Percentiles rank a stretch among this genome's conserved stretches.
phyloP scores from a whole-genome alignment of 306 rosid genomes.

The Malus sylvestris region DNA sequence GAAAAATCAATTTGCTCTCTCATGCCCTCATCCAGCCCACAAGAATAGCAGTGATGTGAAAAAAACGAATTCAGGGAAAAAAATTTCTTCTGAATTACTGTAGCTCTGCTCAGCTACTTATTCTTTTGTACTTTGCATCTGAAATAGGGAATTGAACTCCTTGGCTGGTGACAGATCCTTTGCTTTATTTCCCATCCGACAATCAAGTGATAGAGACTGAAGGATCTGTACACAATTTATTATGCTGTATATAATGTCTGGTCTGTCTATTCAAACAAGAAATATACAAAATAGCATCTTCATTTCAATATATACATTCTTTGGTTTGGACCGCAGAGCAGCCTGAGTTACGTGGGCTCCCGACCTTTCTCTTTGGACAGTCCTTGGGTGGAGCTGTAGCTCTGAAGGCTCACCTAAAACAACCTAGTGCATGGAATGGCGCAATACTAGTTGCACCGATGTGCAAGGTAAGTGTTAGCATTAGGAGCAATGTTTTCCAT shows the following conservation, averaged over 20 bases:
- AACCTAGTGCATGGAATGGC: conserved; percentile 75
- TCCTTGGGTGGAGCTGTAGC: conserved; percentile 97
- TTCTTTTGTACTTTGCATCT: not conserved
- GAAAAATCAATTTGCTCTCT: not conserved
- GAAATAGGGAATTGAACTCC: not conserved
- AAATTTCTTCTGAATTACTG: not conserved
- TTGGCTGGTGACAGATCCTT: not conserved
- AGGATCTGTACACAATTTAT: not conserved
- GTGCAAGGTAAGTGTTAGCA: conserved; percentile 64
- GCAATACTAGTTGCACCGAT: conserved; percentile 93
- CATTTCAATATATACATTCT: conserved; percentile 3
- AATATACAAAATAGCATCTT: not conserved
- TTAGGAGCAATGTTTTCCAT: not conserved
- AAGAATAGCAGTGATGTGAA: not conserved
- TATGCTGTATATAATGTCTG: not conserved
- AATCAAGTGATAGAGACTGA: not conserved
- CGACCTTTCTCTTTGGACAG: conserved; percentile 77
- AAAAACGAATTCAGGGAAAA: not conserved
- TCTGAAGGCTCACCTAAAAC: conserved; percentile 70
- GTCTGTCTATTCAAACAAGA: not conserved
- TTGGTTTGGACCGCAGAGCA: conserved; percentile 42
- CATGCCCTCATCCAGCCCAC: not conserved
- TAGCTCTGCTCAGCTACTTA: not conserved
- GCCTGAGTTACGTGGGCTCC: conserved; percentile 52
- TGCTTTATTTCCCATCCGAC: not conserved